A percentile compares a stretch with the other conserved stretches of the same genome.
These are phyloP conservation scores for Climacium dendroides DNA, from an alignment of 225 moss, liverwort and hornwort genomes.

Conservation along the genomic window DNA sequence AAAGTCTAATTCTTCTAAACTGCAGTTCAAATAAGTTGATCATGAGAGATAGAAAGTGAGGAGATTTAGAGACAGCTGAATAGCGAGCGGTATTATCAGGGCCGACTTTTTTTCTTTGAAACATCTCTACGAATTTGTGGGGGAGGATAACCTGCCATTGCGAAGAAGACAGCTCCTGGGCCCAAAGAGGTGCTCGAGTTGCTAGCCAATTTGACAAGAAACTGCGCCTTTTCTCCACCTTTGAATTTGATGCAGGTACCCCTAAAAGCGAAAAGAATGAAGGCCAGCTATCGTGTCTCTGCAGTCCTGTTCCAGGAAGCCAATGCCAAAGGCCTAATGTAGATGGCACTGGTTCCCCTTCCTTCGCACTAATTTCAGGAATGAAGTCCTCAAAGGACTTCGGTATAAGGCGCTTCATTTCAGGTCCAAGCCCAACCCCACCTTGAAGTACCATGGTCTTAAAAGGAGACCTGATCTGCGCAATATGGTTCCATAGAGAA, in stretches of 20 bases:
- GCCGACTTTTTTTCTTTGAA: neutral
- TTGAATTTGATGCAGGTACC: neutral
- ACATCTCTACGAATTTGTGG: neutral
- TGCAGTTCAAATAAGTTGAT: neutral
- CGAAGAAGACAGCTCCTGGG: slow-evolving; percentile 25
- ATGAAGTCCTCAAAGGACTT: slow-evolving; percentile 7
- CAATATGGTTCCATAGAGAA: neutral
- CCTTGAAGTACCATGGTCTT: slow-evolving; percentile 35
- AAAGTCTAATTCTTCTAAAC: neutral
- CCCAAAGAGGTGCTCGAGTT: slow-evolving; percentile 26
- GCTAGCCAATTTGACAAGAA: slow-evolving; percentile 32
- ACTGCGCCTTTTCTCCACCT: neutral
- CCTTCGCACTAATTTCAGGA: neutral
- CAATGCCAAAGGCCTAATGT: slow-evolving; percentile 44
- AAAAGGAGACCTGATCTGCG: slow-evolving; percentile 40
- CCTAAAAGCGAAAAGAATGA: slow-evolving; percentile 27
- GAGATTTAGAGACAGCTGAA: neutral
- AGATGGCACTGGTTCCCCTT: neutral
- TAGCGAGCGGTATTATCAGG: neutral
- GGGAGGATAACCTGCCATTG: slow-evolving; percentile 51
- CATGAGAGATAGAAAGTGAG: neutral
- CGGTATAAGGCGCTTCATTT: slow-evolving; percentile 7
- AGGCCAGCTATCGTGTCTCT: slow-evolving; percentile 26
- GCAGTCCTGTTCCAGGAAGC: slow-evolving; percentile 11
- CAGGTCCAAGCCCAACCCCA: slow-evolving; percentile 12